Evolutionary conservation across 192 early-diverging fungal species (phyloP).

Genomic region (Entomortierella beljakovae): DNA sequence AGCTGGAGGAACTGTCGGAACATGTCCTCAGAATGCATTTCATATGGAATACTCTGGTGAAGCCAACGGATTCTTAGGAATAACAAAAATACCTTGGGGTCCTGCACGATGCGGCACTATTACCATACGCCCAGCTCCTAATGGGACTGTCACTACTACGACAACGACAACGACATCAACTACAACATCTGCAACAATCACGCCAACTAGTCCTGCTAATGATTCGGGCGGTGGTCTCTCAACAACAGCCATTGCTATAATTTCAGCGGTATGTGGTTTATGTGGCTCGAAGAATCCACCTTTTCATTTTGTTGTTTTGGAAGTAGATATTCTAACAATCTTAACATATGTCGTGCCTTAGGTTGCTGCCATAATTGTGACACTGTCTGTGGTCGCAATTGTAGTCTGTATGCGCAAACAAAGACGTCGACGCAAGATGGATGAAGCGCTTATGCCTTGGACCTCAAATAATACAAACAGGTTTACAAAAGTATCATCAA

Average conservation of each 20-base stretch:
- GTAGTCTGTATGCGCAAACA: conserved; percentile 21
- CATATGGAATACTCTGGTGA: conserved; percentile 41
- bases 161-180: conserved; percentile 23
- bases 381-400: conserved; percentile 10
- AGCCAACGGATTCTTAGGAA: conserved; percentile 5
- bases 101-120: conserved; percentile 40
- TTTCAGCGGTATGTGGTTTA: conserved; percentile 41
- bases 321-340: too few relatives aligned
- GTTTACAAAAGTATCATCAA: conserved; percentile 33
- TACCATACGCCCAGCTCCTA: conserved; percentile 26
- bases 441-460: conserved; percentile 40
- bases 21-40: conserved; percentile 33
- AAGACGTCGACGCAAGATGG: conserved; percentile 23
- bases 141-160: conserved; percentile 34
- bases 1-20: conserved; percentile 16
- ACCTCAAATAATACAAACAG: neutral
- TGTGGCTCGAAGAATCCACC: neutral
- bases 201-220: neutral
- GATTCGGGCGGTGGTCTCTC: conserved; percentile 10
- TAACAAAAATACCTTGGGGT: conserved; percentile 21
- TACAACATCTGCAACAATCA: neutral
- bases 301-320: neutral
- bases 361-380: conserved; percentile 27
- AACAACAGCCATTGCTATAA: conserved; percentile 20
- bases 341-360: neutral